Evolutionary conservation across 495 filamentous ascomycete species (phyloP).

Genomic region (Neurospora sp.): DNA sequence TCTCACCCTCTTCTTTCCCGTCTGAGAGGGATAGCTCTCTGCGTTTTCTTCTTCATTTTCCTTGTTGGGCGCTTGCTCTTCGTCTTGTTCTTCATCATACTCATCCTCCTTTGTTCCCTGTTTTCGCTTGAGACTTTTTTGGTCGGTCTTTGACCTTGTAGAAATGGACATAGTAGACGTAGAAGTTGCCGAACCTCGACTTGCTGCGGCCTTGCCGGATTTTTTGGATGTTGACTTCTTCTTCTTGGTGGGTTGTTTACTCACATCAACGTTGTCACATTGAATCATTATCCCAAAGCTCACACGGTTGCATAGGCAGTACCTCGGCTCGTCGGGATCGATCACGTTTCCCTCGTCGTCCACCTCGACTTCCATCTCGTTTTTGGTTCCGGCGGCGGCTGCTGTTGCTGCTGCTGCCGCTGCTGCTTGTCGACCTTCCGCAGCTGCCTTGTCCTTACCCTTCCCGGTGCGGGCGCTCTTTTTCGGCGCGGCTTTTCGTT

Average conservation of each 20-base stretch:
- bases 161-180: neutral
- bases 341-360: constrained; percentile 65
- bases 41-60: neutral
- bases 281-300: constrained; percentile 93
- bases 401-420: constrained; percentile 23
- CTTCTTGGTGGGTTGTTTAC: constrained; percentile 22
- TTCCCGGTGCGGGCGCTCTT: constrained; percentile 28
- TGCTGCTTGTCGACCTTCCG: constrained; percentile 37
- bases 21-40: neutral
- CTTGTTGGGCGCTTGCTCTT: neutral
- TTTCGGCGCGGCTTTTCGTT: constrained; percentile 65
- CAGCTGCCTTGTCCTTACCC: neutral
- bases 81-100: neutral
- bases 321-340: constrained; percentile 77
- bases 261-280: constrained; percentile 84
- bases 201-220: neutral
- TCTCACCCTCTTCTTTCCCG: neutral
- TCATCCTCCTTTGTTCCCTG: neutral
- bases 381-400: neutral
- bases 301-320: constrained; percentile 86
- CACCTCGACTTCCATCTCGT: constrained; percentile 37
- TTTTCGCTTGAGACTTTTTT: neutral
- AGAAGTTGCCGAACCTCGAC: neutral
- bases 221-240: neutral
- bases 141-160: neutral